phyloP scores from a whole-genome alignment of 805 yeast species.

The Saturnispora besseyi region DNA sequence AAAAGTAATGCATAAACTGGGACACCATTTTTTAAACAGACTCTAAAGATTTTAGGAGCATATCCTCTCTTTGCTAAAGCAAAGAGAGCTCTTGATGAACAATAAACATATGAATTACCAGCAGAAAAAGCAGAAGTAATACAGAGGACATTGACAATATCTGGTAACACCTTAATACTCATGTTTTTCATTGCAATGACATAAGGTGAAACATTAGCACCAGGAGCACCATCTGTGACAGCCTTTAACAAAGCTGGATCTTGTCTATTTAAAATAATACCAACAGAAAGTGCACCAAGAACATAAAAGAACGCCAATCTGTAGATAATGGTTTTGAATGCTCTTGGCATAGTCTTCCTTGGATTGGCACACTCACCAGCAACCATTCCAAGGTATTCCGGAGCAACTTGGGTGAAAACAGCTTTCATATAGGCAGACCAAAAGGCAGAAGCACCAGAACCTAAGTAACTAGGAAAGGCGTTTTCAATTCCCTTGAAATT shows the following conservation, averaged over 20 bases:
- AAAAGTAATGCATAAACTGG: slow-evolving; percentile 33
- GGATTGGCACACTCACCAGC: slow-evolving; percentile 67
- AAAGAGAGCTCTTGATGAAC: slow-evolving; percentile 59
- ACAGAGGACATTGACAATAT: slow-evolving; percentile 70
- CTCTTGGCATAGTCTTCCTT: slow-evolving; percentile 63
- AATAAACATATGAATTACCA: slow-evolving; percentile 72
- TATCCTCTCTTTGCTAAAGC: slow-evolving; percentile 64
- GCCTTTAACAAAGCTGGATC: slow-evolving; percentile 54
- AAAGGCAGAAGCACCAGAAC: slow-evolving; percentile 57
- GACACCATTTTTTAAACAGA: slow-evolving; percentile 52
- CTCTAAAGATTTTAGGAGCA: slow-evolving; percentile 60
- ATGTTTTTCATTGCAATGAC: slow-evolving; percentile 74
- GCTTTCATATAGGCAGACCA: slow-evolving; percentile 62
- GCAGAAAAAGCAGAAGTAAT: slow-evolving; percentile 73
- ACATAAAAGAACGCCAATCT: slow-evolving; percentile 61
- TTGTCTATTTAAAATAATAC: slow-evolving; percentile 63
- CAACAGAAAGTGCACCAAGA: slow-evolving; percentile 70
- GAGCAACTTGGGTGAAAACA: slow-evolving; percentile 68
- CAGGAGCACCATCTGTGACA: slow-evolving; percentile 52
- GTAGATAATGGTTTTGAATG: slow-evolving; percentile 65
- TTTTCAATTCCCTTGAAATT: slow-evolving; percentile 19
- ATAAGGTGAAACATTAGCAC: slow-evolving; percentile 75
- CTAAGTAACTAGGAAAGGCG: slow-evolving; percentile 47
- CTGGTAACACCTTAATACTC: slow-evolving; percentile 58
- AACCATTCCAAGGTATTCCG: slow-evolving; percentile 76